Evolutionary conservation across 1,139 yeast species (phyloP).

Genomic region (Pneumocystis jirovecii): DNA sequence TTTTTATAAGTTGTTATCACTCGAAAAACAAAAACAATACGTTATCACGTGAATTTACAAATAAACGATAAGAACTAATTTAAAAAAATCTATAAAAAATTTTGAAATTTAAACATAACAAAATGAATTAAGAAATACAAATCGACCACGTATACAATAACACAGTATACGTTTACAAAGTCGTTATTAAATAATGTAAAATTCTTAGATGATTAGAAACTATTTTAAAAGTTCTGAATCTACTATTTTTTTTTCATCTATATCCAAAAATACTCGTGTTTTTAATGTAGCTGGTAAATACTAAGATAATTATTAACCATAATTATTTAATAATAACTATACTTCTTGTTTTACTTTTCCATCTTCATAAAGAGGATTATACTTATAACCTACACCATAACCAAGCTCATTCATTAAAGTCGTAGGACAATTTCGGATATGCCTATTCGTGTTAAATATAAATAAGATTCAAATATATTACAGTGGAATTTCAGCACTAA

Average conservation of each 20-base stretch:
- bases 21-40: neutral
- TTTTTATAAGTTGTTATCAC: neutral
- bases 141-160: too few relatives aligned
- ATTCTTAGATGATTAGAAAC: neutral
- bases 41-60: neutral
- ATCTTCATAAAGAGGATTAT: constrained; percentile 61
- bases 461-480: neutral
- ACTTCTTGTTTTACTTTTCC: constrained; percentile 55
- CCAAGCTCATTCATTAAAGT: constrained; percentile 76
- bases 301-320: neutral
- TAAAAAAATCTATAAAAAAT: neutral
- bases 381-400: constrained; percentile 69
- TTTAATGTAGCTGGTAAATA: neutral
- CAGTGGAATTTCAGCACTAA: constrained; percentile 51
- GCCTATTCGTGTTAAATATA: constrained; percentile 23
- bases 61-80: neutral
- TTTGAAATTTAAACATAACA: neutral
- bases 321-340: neutral
- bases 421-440: constrained; percentile 88
- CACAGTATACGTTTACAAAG: too few relatives aligned
- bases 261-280: neutral
- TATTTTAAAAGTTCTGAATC: neutral
- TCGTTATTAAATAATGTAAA: neutral
- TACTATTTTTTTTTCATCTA: neutral
- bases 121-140: neutral